A percentile compares a stretch with the other conserved stretches of the same genome.
Conservation (phyloP, 23 red algal species). For the Gracilaria gracilis region DNA sequence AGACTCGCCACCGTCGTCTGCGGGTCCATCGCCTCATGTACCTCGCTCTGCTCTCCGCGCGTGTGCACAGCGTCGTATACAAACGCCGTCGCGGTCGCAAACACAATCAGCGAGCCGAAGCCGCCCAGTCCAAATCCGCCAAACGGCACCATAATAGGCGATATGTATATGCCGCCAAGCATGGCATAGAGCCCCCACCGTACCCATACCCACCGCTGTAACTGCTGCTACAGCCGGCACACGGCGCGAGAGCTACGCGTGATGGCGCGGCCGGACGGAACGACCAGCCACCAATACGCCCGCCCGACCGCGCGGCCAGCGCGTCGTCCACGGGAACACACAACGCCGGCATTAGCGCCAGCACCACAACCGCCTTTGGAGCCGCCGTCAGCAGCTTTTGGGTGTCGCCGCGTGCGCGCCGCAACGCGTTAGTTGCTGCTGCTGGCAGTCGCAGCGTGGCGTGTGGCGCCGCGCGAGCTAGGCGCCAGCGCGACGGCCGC, state of each 20-base stretch:
- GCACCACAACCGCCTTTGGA: not conserved
- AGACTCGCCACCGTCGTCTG: not conserved
- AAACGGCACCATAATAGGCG: not conserved
- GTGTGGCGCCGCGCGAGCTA: not conserved
- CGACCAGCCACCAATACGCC: conserved; percentile 73
- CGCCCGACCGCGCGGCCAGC: conserved; percentile 56
- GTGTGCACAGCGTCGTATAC: not conserved
- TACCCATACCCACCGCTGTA: no score
- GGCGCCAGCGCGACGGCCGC: no score
- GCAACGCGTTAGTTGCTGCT: no score
- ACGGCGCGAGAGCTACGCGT: no score
- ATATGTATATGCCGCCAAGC: not conserved
- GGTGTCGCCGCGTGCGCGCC: conserved; percentile 26
- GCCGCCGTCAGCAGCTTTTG: not conserved
- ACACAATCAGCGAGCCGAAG: conserved; percentile 29
- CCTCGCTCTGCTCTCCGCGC: not conserved
- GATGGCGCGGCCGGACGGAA: not conserved
- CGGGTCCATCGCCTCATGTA: conserved; percentile 9
- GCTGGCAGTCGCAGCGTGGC: no score
- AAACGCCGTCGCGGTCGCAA: conserved; percentile 11
- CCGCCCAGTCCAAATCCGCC: conserved; percentile 47
- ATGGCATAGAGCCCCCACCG: no score
- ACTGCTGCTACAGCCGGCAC: no score
- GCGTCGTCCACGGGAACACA: conserved; percentile 1
- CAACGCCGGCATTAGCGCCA: not conserved